Evolutionary conservation across 2,329 filamentous ascomycete species (phyloP).

Genomic region (Colletotrichum viniferum): DNA sequence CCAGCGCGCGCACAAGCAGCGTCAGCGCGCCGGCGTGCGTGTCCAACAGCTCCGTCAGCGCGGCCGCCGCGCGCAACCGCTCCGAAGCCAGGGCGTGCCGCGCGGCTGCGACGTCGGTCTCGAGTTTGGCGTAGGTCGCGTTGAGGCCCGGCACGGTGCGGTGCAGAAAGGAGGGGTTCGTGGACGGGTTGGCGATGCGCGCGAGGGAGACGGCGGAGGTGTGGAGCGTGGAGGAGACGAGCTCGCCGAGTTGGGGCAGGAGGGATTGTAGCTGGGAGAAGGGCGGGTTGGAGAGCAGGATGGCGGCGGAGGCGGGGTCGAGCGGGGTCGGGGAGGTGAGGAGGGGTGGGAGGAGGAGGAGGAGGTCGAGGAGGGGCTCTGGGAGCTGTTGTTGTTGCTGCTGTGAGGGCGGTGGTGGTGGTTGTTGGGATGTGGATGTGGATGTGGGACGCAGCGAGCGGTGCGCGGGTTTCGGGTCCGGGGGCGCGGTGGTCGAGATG

Average conservation of each 20-base stretch:
- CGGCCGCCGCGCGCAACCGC: conserved; percentile 42
- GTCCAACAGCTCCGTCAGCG: conserved; percentile 43
- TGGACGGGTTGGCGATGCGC: conserved; percentile 51
- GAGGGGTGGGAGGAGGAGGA: conserved; percentile 59
- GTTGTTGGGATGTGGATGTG: conserved; percentile 20
- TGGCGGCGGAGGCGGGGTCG: conserved; percentile 36
- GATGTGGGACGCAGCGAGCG: conserved; percentile 29
- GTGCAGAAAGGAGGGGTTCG: conserved; percentile 63
- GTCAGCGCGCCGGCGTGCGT: conserved; percentile 42
- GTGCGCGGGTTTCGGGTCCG: conserved; percentile 21
- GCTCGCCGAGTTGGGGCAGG: conserved; percentile 49
- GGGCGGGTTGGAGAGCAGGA: conserved; percentile 56
- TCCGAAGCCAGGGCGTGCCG: conserved; percentile 37
- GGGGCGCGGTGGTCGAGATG: conserved; percentile 48
- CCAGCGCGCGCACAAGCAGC: conserved; percentile 53
- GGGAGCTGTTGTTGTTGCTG: conserved; percentile 34
- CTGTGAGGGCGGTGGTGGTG: conserved; percentile 17
- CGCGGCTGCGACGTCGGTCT: conserved; percentile 31
- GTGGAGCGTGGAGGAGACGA: conserved; percentile 56
- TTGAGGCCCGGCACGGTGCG: conserved; percentile 57
- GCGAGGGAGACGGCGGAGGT: conserved; percentile 52
- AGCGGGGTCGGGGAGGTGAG: conserved; percentile 41
- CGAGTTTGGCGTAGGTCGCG: conserved; percentile 40
- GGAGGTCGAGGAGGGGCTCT: conserved; percentile 54
- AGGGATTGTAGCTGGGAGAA: conserved; percentile 51